These are phyloP conservation scores for Fraxinus quadrangulata DNA, from an alignment of 257 asterid species.

Conservation along the genomic window DNA sequence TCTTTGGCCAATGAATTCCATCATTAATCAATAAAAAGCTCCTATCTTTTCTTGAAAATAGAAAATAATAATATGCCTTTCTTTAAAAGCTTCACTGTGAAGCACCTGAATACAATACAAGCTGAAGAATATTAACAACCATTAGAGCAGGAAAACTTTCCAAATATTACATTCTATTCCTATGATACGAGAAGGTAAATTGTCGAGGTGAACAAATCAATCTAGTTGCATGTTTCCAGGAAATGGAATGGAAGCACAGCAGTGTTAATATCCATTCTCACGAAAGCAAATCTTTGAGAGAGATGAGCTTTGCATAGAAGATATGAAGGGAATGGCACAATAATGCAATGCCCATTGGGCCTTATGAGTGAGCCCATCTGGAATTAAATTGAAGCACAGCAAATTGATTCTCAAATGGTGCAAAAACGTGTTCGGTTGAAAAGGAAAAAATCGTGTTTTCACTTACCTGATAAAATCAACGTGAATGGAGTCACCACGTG, in stretches of 20 bases:
- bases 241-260: constrained; percentile 88
- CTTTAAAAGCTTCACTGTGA: not conserved
- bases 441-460: too few species aligned
- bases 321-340: too few species aligned
- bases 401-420: too few species aligned
- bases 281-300: constrained; percentile 73
- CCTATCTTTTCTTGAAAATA: not conserved
- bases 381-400: too few species aligned
- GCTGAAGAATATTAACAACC: not conserved
- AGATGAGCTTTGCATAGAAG: constrained; percentile 75
- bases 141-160: not conserved
- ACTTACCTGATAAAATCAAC: too few species aligned
- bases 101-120: not conserved
- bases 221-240: constrained; percentile 48
- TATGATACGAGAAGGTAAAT: constrained; percentile 15
- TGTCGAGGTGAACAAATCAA: constrained; percentile 27
- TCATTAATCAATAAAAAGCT: not conserved
- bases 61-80: not conserved
- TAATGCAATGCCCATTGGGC: too few species aligned
- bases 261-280: constrained; percentile 78
- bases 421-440: too few species aligned
- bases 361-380: too few species aligned
- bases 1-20: not conserved
- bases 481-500: too few species aligned
- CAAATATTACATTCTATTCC: constrained; percentile 5